Evolutionary conservation across 768 basidiomycete genomes (phyloP), one percentile per base, ranked within the genome.

Genomic region (Hypsizygus marmoreus): DNA sequence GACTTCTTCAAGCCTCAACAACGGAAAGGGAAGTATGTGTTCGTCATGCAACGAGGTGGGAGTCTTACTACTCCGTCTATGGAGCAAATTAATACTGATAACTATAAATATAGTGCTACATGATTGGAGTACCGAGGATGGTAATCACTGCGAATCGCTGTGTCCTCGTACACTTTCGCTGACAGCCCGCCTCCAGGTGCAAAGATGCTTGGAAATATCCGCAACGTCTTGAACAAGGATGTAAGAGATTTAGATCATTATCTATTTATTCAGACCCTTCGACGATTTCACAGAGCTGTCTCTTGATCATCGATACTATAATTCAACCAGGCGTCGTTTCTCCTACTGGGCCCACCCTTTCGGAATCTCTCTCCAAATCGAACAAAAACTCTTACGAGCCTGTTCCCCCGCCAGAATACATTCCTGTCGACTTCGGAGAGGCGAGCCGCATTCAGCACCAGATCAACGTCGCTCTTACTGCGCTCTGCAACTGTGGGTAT

Each of bases 1-100:
- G 64, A 71, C 51, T 67, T 71, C 54, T 72, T 71, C 58, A 62
- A 59, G 33, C 68, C 70, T n/a, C 69, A 72, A 34, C 61, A 68
- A 48, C 66, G 68, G 26, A 69, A 65, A 32, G 68, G 68, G 7
- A 69, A 67, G 52, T 68, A 69, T 50, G 56, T 71, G 36, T 71
- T 65, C 37, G 67, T 68, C 25, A 66, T 69, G 59, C 69, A 68
- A 46, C 62, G 66, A 59, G 67, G 67, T 67, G 44, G 11, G 51
- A 50, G 13, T 16, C 40, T 46, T 20, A 36, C 16, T 36, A 16
- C 22, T 24, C 11, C 12, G 25, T 5, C 4, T 38, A 24, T 26
- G 20, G 12, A 10, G 10, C 29, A 13, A 29, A 17, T 22, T 40
- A 12, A n/a, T n/a, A 22, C 11, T 22, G 4, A 16, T 24, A 23